Evolutionary conservation across 345 rosid species (phyloP), one percentile per base, ranked within the genome.

Genomic region (Passiflora organensis): DNA sequence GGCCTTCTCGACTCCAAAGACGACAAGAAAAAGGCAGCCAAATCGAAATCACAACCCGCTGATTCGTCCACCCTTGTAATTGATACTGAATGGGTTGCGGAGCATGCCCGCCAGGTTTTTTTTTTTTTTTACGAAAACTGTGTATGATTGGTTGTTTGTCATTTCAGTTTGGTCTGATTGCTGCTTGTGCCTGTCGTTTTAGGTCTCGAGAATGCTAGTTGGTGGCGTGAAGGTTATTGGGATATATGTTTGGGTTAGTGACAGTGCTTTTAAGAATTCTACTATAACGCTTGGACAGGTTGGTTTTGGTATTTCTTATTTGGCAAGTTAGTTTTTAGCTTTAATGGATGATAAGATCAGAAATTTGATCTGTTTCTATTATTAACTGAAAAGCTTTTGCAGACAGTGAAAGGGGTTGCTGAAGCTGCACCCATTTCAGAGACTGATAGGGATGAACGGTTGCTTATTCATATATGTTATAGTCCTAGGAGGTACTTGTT

Each of bases 151-250:
- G n/a, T n/a, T n/a, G n/a, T n/a, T n/a, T n/a, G n/a, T 34, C 9
- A 5, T 43, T 51, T 9, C 17, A 10, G 21, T 43, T 44, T 6
- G n/a, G 25, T 22, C 5, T 43, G 13, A 13, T 43, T 17, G n/a
- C 32, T 38, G 39, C 43, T 59, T 38, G 43, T 19, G 42, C 43
- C 62, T 48, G 37, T 22, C 52, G 45, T 61, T 60, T 46, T 65
- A 91, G 95, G 95, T 88, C 41, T 84, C 95, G 10, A 81, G 96
- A 70, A 84, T 91, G 98, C 68, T 88, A 21, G 60, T 86, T 38
- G 98, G 96, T 64, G 98, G 98, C 2, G 67, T 88, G 63, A 81
- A 84, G 62, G 96, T 88, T 43, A 63, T 88, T 59, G 98, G 98
- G 38, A 60, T 88, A 55, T 91, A 82, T 64, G 77, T 88, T n/a